A percentile compares a stretch with the other conserved stretches of the same genome.
phyloP scores from a whole-genome alignment of 2,329 filamentous ascomycete species.

The Colletotrichum musicola region DNA sequence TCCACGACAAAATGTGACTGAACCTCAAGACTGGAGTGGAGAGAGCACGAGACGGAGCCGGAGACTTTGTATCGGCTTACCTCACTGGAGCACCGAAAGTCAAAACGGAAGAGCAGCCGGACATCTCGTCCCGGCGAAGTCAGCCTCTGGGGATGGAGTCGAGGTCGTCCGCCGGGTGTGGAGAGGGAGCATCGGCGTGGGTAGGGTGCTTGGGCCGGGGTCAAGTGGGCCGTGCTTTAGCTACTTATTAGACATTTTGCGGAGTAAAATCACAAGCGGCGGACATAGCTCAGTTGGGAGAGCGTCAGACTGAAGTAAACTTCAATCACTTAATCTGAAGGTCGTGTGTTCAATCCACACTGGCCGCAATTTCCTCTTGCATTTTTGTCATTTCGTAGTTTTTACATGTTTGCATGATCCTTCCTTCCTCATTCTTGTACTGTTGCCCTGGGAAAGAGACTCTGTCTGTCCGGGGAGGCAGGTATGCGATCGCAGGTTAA shows the following conservation, averaged over 20 bases:
- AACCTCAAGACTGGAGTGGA: too few species aligned
- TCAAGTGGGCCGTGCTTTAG: background rate
- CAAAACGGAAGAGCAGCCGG: too few species aligned
- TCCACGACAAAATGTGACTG: too few species aligned
- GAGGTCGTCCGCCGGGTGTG: too few species aligned
- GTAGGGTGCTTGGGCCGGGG: background rate
- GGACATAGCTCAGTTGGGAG: slow-evolving; percentile 39
- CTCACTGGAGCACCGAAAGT: too few species aligned
- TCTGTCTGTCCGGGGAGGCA: too few species aligned
- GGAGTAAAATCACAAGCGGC: slow-evolving; percentile 14
- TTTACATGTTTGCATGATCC: background rate
- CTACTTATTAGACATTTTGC: background rate
- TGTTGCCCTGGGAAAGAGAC: too few species aligned
- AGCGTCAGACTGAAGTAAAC: slow-evolving; percentile 39
- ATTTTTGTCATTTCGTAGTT: background rate
- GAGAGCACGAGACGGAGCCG: too few species aligned
- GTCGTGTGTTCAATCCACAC: slow-evolving; percentile 39
- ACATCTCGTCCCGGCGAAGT: too few species aligned
- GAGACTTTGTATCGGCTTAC: too few species aligned
- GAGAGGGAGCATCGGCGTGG: background rate
- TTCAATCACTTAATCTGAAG: slow-evolving; percentile 39
- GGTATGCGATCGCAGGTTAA: too few species aligned
- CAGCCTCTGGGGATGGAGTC: too few species aligned
- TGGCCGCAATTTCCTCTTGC: slow-evolving; percentile 22
- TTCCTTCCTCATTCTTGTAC: background rate